Evolutionary conservation across 495 filamentous ascomycete species (phyloP).

Genomic region (Sabuloglossum arenarium): DNA sequence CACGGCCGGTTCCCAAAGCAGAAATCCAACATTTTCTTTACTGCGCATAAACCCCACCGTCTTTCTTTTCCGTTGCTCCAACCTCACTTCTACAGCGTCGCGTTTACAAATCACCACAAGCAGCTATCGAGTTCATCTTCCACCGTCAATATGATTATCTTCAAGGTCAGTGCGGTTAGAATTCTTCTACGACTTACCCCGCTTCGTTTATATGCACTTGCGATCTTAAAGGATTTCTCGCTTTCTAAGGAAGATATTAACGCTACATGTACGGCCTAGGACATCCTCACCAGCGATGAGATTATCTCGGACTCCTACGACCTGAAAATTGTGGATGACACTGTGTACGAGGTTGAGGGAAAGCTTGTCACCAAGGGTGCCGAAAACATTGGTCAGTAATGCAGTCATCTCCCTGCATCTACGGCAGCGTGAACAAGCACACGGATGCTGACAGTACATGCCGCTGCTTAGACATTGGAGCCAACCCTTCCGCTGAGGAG

Average conservation of each 20-base stretch:
- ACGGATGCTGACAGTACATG: not conserved
- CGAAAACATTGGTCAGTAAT: constrained; percentile 47
- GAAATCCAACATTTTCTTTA: not conserved
- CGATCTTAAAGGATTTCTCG: not conserved
- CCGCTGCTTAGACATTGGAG: constrained; percentile 52
- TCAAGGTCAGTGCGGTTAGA: constrained; percentile 38
- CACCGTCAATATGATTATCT: constrained; percentile 60
- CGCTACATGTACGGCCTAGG: constrained; percentile 27
- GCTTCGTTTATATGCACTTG: not conserved
- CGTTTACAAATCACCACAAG: not conserved
- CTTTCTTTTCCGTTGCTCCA: not conserved
- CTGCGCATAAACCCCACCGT: not conserved
- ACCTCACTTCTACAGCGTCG: not conserved
- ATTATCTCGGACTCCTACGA: constrained; percentile 86
- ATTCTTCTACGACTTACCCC: not conserved
- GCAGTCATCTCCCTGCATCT: not conserved
- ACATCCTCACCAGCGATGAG: constrained; percentile 80
- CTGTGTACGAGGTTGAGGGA: constrained; percentile 78
- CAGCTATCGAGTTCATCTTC: not conserved
- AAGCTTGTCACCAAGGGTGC: constrained; percentile 53
- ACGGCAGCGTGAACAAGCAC: not conserved
- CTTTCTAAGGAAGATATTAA: not conserved
- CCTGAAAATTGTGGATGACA: constrained; percentile 49
- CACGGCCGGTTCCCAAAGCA: not conserved
- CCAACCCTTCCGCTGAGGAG: constrained; percentile 92